Evolutionary conservation across 768 basidiomycete genomes (phyloP).

Genomic region (Albatrellus ellisii): DNA sequence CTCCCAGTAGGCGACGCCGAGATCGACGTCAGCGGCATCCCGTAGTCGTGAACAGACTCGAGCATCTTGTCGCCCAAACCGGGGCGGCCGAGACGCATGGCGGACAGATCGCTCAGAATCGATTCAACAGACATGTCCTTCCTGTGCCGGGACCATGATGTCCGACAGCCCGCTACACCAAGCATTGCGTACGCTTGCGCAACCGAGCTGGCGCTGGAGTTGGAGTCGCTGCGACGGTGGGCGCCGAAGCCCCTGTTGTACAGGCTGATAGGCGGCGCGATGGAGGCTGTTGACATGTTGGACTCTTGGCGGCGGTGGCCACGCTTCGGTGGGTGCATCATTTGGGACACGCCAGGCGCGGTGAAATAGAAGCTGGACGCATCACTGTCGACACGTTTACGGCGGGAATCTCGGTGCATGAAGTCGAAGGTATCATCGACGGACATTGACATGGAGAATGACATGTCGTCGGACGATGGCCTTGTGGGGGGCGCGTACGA

Average conservation of each 20-base stretch:
- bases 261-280: slow-evolving; percentile 55
- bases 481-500: slow-evolving; percentile 28
- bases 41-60: slow-evolving; percentile 38
- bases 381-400: slow-evolving; percentile 58
- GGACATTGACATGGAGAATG: slow-evolving; percentile 30
- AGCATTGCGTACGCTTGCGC: slow-evolving; percentile 41
- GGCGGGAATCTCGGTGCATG: slow-evolving; percentile 25
- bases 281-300: slow-evolving; percentile 33
- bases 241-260: slow-evolving; percentile 54
- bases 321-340: slow-evolving; percentile 24
- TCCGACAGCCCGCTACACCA: slow-evolving; percentile 39
- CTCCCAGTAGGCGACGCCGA: slow-evolving; percentile 51
- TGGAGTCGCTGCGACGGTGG: slow-evolving; percentile 43
- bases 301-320: slow-evolving; percentile 51
- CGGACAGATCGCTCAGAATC: slow-evolving; percentile 48
- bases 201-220: slow-evolving; percentile 41
- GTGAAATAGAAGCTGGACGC: slow-evolving; percentile 69
- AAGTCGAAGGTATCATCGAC: slow-evolving; percentile 72
- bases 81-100: slow-evolving; percentile 46
- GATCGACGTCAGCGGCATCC: slow-evolving; percentile 45
- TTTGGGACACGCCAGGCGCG: slow-evolving; percentile 20
- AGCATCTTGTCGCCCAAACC: slow-evolving; percentile 86
- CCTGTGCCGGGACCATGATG: slow-evolving; percentile 42
- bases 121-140: slow-evolving; percentile 54
- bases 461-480: slow-evolving; percentile 47